Base-by-base conservation (phyloP, 306 rosid species). In the Casuarina equisetifolia region DNA sequence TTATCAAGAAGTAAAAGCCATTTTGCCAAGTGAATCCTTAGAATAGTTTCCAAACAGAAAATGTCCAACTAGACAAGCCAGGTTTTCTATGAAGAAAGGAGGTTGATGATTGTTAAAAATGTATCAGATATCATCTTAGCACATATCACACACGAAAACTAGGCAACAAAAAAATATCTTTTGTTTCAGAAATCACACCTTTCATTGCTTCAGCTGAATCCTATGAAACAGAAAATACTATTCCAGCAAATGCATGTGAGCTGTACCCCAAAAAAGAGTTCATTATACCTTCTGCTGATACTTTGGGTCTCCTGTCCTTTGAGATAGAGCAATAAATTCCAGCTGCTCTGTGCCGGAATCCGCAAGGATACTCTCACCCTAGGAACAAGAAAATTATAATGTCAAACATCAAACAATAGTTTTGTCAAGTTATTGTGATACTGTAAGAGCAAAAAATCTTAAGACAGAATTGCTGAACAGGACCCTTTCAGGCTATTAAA, bases 271-370 rank as follows among this genome's bases (percentile, higher is more conserved):
- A 20, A n/a, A 3, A 17, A 61, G 51, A 35, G n/a, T 36, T 20
- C 3, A 16, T 15, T 3, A 69, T 74, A 96, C 99, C 99, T 91
- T 96, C 86, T 79, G 87, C 86, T 91, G 97, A 85, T 96, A 96
- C 88, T 91, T 92, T 1, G 87, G 93, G 62, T 96, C 98, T 67
- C 99, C 99, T 16, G 98, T 96, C 81, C 99, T 89, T 84, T 96
- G 96, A 78, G 99, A 96, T 81, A 93, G 90, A 85, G 84, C 97
- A 87, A 96, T 96, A 81, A 96, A 96, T 81, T 96, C 99, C 77
- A 96, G 88, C 85, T 96, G 99, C 84, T 96, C 99, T 36, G 99
- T 93, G 74, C 96, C 99, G 66, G 98, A 88, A 89, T 96, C 98
- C 69, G 99, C 99, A 83, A 96, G 78, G 76, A 96, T 82, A 79